These are phyloP conservation scores for Rubus idaeus DNA, from an alignment of 306 rosid genomes.

Conservation along the genomic window DNA sequence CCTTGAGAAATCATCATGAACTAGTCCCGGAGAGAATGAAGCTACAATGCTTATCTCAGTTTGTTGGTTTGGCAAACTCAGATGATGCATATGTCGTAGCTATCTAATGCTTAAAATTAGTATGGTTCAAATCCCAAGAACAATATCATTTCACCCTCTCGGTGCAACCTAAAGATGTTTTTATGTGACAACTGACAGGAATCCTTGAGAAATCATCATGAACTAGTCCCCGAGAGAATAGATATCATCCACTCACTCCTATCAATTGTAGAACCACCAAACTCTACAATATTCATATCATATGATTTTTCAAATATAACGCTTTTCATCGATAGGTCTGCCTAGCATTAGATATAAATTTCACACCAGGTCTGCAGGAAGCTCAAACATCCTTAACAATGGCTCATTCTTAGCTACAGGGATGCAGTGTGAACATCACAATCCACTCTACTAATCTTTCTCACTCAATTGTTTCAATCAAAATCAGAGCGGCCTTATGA, in stretches of 20 bases:
- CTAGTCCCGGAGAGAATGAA: not conserved
- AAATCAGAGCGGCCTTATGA: not conserved
- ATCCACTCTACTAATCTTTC: not conserved
- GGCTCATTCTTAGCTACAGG: not conserved
- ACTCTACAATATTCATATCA: not conserved
- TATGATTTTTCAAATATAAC: not conserved
- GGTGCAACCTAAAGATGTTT: not conserved
- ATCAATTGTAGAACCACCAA: not conserved
- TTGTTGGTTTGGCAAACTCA: not conserved
- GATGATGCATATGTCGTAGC: not conserved
- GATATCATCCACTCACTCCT: conserved; percentile 3
- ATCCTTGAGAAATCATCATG: not conserved
- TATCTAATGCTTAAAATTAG: not conserved
- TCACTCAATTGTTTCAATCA: not conserved
- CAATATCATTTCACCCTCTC: not conserved
- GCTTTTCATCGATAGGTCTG: not conserved
- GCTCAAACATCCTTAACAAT: not conserved
- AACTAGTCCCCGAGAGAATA: not conserved
- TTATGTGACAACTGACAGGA: not conserved
- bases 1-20: not conserved
- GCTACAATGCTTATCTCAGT: not conserved
- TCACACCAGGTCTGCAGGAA: not conserved
- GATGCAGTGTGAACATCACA: not conserved
- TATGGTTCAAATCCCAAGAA: not conserved
- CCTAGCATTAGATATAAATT: not conserved